Percentiles rank a stretch among this genome's conserved stretches.
These are phyloP conservation scores for Heliamphora pulchella DNA, from an alignment of 179 eudicot genomes.

Conservation along the genomic window DNA sequence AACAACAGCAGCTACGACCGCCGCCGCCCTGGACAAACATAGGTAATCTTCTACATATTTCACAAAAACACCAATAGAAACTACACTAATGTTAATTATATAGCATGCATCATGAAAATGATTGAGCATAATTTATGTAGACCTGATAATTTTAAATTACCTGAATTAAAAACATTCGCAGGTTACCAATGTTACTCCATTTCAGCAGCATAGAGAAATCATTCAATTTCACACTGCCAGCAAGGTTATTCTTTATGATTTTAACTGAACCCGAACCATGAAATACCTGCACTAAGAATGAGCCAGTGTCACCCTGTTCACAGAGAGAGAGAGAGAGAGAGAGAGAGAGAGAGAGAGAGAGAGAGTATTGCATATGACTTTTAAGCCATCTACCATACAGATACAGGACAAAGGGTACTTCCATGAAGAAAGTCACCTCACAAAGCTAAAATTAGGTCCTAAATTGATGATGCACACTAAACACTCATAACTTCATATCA, in stretches of 20 bases:
- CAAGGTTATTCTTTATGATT: conserved; percentile 47
- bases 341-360: neutral
- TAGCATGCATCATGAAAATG: neutral
- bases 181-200: conserved; percentile 69
- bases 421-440: neutral
- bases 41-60: neutral
- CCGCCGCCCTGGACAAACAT: neutral
- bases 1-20: neutral
- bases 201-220: conserved; percentile 53
- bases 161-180: conserved; percentile 67
- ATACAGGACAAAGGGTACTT: neutral
- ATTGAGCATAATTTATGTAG: neutral
- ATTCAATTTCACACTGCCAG: conserved; percentile 50
- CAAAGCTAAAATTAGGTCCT: neutral
- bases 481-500: neutral
- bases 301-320: neutral
- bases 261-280: conserved; percentile 55
- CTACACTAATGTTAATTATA: neutral
- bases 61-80: neutral
- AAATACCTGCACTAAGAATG: conserved; percentile 45
- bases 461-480: neutral
- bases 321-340: too few species aligned
- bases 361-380: neutral
- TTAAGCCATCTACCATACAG: neutral
- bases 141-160: conserved; percentile 21